Base-by-base conservation (phyloP, 345 rosid genomes). In the Citrus cavaleriei region DNA sequence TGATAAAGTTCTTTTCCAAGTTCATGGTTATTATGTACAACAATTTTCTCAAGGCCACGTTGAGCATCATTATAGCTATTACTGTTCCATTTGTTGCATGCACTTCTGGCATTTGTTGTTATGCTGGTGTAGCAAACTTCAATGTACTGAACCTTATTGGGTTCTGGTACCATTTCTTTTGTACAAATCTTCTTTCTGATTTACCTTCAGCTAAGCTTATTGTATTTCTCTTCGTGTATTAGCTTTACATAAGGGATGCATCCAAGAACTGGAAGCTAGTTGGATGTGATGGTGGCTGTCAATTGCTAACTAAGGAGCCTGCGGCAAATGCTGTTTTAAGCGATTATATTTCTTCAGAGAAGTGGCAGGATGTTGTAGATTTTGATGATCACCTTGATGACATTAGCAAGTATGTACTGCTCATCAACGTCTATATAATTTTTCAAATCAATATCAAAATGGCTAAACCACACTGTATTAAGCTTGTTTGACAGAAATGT, bases 311-410 rank as follows among this genome's bases (percentile, higher is more conserved):
- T 54, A 94, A 91, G 91, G 99, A 93, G 81, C 95, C 98, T 79
- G 88, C 95, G 3, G 97, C 98, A 30, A 94, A 92, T 84, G 71
- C 78, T 74, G 86, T 94, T 68, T 77, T 96, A 51, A 76, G 78
- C 72, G 99, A 94, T 87, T 91, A 86, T 81, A 89, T 96, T 73
- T 82, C 93, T 57, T 88, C 95, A 5, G 88, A 81, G 82, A 96
- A 94, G 83, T 93, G 97, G 97, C 90, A 90, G 80, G 90, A 88
- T 79, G 78, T 96, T 51, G 91, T 91, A 28, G 98, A 96, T 84
- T 87, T 96, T 78, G 97, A 96, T 74, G 98, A 94, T 75, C 99
- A 94, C 86, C 98, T 96, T 40, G 99, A 94, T 61, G 93, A 94
- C 83, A 80, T 94, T 40, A 90, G 90, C 88, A 93, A 88, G 99